Conservation (phyloP, 2,329 filamentous ascomycete species). For the Penicillium sp. region DNA sequence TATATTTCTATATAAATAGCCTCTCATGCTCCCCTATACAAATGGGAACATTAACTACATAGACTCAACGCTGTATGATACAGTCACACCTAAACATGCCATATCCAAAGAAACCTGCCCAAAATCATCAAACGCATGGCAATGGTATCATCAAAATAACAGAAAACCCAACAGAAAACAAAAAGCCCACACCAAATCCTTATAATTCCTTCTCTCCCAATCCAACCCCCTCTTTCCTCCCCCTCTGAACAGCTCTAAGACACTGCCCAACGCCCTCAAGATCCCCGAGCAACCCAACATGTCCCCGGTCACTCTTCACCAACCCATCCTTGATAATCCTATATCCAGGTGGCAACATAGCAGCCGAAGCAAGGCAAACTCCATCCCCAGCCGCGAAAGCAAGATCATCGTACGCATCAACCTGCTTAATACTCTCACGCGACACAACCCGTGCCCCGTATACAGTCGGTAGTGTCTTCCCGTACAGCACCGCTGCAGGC, state of each 20-base stretch:
- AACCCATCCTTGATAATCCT: constrained; percentile 68
- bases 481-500: constrained; percentile 78
- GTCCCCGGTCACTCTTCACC: constrained; percentile 77
- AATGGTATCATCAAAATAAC: constrained; percentile 20
- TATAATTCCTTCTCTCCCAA: constrained; percentile 43
- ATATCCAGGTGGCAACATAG: constrained; percentile 82
- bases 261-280: constrained; percentile 75
- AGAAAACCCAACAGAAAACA: constrained; percentile 2
- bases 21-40: background rate
- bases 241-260: constrained; percentile 65
- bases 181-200: background rate
- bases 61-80: background rate
- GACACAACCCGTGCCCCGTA: constrained; percentile 73
- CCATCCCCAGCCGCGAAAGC: constrained; percentile 86
- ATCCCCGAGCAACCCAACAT: constrained; percentile 84
- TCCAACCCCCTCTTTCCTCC: constrained; percentile 70
- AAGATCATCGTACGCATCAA: constrained; percentile 81
- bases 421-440: constrained; percentile 69
- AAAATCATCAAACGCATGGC: constrained; percentile 10
- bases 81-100: background rate
- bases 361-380: constrained; percentile 79
- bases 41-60: too few species aligned
- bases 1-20: background rate
- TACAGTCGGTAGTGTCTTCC: constrained; percentile 81
- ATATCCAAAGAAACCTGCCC: background rate